Evolutionary conservation across 306 rosid species (phyloP).

Genomic region (Dryas octopetala): DNA sequence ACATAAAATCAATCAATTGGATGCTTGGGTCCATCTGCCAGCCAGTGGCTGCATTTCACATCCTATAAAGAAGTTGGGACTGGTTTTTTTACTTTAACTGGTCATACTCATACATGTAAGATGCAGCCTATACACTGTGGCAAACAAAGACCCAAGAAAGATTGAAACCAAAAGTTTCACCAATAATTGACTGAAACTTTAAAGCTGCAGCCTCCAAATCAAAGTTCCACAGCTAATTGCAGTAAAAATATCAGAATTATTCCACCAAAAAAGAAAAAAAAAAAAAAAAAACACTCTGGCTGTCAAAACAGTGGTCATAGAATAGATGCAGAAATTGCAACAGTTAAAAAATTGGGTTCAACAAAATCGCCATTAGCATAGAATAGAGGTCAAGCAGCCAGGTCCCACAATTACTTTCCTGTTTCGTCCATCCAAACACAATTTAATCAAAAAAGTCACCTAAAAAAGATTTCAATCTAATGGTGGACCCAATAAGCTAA

Average conservation of each 20-base stretch:
- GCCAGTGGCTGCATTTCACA: not conserved
- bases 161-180: not conserved
- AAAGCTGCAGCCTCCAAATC: not conserved
- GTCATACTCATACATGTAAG: not conserved
- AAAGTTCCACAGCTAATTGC: not conserved
- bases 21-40: not conserved
- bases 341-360: not conserved
- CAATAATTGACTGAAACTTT: not conserved
- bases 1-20: not conserved
- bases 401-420: conserved; percentile 12
- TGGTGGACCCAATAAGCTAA: not conserved
- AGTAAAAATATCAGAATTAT: not conserved
- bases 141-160: not conserved
- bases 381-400: not conserved
- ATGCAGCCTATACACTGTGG: not conserved
- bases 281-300: not conserved
- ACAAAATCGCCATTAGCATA: not conserved
- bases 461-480: not conserved
- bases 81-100: not conserved
- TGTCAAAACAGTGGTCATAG: not conserved
- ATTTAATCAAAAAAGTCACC: conserved; percentile 33
- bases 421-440: conserved; percentile 21
- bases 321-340: not conserved
- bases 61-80: not conserved
- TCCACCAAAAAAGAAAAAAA: not conserved